Evolutionary conservation across 1,139 yeast genomes (phyloP).

Genomic region (Blastobotrys aristatus): DNA sequence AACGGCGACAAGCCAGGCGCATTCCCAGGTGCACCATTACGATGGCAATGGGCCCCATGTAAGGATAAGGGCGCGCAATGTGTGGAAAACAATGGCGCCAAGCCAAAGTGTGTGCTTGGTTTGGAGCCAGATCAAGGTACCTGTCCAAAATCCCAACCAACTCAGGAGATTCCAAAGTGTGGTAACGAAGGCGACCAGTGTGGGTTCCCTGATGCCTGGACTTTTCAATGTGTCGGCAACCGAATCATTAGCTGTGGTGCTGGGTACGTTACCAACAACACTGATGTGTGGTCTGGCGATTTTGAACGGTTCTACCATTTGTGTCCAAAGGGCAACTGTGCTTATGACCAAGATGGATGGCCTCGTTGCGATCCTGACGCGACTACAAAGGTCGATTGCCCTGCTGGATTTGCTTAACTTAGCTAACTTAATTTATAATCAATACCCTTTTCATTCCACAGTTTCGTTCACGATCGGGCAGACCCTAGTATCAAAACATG

Average conservation of each 20-base stretch:
- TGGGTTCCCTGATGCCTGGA: background rate
- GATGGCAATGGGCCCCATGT: constrained; percentile 2
- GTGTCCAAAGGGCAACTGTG: constrained; percentile 1
- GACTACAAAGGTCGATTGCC: background rate
- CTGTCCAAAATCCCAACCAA: background rate
- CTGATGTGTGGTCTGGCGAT: background rate
- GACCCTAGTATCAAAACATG: too few relatives aligned
- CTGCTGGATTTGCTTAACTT: background rate
- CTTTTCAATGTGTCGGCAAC: background rate
- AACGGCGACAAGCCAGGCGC: background rate
- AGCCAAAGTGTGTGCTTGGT: background rate
- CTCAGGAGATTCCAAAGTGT: background rate
- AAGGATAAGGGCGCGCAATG: background rate
- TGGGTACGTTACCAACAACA: background rate
- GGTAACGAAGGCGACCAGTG: background rate
- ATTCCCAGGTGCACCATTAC: background rate
- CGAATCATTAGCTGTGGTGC: background rate
- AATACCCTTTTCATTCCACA: too few relatives aligned
- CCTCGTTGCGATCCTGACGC: constrained; percentile 2
- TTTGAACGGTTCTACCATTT: background rate
- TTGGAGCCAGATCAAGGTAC: background rate
- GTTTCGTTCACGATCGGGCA: too few relatives aligned
- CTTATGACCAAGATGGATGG: background rate
- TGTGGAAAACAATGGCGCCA: background rate
- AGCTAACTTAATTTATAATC: too few relatives aligned